A percentile compares a stretch with the other conserved stretches of the same genome.
Conservation (phyloP, 225 moss, liverwort and hornwort genomes). For the Marchantia paleacea region DNA sequence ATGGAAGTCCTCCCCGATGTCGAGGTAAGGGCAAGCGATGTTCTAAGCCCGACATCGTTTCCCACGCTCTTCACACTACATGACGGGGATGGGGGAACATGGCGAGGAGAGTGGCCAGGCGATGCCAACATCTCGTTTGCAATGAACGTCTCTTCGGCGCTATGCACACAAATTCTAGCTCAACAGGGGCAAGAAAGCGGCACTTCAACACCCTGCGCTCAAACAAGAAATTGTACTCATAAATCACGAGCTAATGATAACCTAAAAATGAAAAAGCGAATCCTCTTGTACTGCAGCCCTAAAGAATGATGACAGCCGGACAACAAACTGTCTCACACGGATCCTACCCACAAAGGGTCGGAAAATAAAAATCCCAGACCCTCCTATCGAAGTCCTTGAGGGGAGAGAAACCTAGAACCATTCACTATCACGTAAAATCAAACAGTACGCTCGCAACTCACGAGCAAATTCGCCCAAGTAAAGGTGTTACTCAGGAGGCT, state of each 20-base stretch:
- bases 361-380: neutral
- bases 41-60: constrained; percentile 46
- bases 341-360: neutral
- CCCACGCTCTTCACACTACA: constrained; percentile 46
- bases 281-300: neutral
- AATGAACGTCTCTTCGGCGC: neutral
- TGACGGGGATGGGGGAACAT: constrained; percentile 69
- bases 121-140: constrained; percentile 73
- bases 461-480: too few species aligned
- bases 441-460: too few species aligned
- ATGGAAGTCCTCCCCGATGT: constrained; percentile 45
- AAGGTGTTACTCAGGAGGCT: too few species aligned
- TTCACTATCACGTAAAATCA: too few species aligned
- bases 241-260: too few species aligned
- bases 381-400: neutral
- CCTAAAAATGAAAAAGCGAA: too few species aligned
- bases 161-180: neutral
- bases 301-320: neutral
- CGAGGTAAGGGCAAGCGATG: constrained; percentile 45
- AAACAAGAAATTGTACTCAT: neutral
- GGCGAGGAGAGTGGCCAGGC: constrained; percentile 87
- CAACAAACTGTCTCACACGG: neutral
- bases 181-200: neutral
- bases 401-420: too few species aligned
- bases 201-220: neutral